phyloP scores from a whole-genome alignment of 495 filamentous ascomycete species.

The Xylaria grammica region DNA sequence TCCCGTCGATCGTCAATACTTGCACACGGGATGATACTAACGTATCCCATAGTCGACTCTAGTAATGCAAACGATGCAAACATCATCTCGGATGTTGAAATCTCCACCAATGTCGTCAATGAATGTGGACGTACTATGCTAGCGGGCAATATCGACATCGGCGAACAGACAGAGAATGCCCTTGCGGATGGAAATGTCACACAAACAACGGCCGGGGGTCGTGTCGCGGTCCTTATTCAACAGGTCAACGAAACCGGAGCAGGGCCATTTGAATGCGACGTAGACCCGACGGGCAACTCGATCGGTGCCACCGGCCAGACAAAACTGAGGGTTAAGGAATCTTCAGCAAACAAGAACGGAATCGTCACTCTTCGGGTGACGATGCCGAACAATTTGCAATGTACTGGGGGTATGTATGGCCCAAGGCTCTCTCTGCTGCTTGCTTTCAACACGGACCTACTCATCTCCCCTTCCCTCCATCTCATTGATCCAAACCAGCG shows the following conservation, averaged over 20 bases:
- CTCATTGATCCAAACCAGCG: neutral
- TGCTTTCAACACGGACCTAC: neutral
- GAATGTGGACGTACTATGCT: constrained; percentile 54
- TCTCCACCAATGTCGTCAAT: constrained; percentile 49
- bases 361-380: constrained; percentile 48
- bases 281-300: constrained; percentile 48
- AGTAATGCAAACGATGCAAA: constrained; percentile 50
- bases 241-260: constrained; percentile 60
- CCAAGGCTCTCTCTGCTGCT: neutral
- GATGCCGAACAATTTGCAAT: constrained; percentile 45
- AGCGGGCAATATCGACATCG: constrained; percentile 57
- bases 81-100: constrained; percentile 57
- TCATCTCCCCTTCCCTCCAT: neutral
- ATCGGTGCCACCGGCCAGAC: constrained; percentile 41
- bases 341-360: constrained; percentile 46
- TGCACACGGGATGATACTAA: neutral
- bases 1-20: neutral
- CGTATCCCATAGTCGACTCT: constrained; percentile 36
- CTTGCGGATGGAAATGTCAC: constrained; percentile 49
- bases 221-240: constrained; percentile 47
- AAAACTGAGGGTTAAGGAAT: constrained; percentile 41
- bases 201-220: constrained; percentile 42
- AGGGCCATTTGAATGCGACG: constrained; percentile 56
- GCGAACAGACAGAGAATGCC: constrained; percentile 54
- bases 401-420: constrained; percentile 40